Percentiles rank a stretch among this genome's conserved stretches.
Evolutionary conservation across 2,329 filamentous ascomycete species (phyloP).

Genomic region (Trematosphaeria pertusa): DNA sequence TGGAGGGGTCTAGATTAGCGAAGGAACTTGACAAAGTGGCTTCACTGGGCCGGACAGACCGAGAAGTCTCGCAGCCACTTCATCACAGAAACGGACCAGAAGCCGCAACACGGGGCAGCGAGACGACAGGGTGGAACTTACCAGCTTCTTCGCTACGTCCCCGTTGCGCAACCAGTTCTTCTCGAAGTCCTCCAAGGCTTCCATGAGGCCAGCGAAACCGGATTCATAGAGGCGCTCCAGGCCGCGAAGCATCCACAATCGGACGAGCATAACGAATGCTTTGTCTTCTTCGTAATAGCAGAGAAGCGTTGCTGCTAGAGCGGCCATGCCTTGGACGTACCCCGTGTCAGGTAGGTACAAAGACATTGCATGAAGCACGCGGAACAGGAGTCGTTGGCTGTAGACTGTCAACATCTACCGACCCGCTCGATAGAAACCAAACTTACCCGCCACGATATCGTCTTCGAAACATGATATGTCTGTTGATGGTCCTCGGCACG

Average conservation of each 20-base stretch:
- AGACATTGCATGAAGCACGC: constrained; percentile 89
- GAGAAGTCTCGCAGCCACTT: constrained; percentile 11
- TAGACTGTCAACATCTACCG: constrained; percentile 20
- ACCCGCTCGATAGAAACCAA: background rate
- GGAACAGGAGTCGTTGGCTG: constrained; percentile 82
- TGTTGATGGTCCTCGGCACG: constrained; percentile 91
- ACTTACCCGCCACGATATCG: constrained; percentile 80
- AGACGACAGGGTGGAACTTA: constrained; percentile 53
- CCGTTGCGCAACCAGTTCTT: constrained; percentile 78
- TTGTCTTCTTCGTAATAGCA: constrained; percentile 97
- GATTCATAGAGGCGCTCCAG: constrained; percentile 83
- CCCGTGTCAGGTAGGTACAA: constrained; percentile 90
- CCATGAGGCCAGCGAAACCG: constrained; percentile 87
- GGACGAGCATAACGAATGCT: constrained; percentile 95
- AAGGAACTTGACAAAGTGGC: constrained; percentile 2
- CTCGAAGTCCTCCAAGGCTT: constrained; percentile 84
- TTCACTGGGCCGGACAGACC: constrained; percentile 2
- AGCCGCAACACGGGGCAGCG: background rate
- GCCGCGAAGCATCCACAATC: constrained; percentile 88
- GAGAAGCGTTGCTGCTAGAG: constrained; percentile 86
- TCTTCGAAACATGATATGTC: constrained; percentile 95
- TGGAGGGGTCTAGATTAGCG: constrained; percentile 46
- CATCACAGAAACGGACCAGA: constrained; percentile 2
- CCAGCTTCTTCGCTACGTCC: constrained; percentile 80
- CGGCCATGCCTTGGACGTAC: constrained; percentile 98